phyloP scores from a whole-genome alignment of 2,329 filamentous ascomycete species.

The Stagonosporopsis cucurbitacearum region DNA sequence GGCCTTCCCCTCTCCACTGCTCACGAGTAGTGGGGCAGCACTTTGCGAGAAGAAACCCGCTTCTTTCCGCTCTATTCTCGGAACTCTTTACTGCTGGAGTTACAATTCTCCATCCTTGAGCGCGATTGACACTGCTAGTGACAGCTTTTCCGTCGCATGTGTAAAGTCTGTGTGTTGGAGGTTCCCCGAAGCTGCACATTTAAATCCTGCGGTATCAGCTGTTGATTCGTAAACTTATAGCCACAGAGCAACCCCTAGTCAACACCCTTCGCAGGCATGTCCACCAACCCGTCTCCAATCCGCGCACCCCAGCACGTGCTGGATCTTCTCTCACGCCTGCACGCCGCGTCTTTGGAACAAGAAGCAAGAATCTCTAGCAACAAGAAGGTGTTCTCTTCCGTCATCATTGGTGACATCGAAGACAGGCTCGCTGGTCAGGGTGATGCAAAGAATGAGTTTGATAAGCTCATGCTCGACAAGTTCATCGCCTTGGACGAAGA shows the following conservation, averaged over 20 bases:
- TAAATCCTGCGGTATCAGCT: neutral
- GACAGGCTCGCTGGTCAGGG: neutral
- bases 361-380: conserved; percentile 10
- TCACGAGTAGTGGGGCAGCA: too few relatives aligned
- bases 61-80: too few relatives aligned
- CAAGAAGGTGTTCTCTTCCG: conserved; percentile 3
- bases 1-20: too few relatives aligned
- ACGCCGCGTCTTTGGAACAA: conserved; percentile 11
- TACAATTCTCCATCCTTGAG: too few relatives aligned
- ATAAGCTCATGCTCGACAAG: conserved; percentile 49
- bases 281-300: neutral
- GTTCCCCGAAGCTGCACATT: neutral
- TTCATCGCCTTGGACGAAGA: conserved; percentile 67
- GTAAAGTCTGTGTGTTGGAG: too few relatives aligned
- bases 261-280: neutral
- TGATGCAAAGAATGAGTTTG: conserved; percentile 10
- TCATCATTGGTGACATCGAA: conserved; percentile 5
- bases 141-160: too few relatives aligned
- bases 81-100: too few relatives aligned
- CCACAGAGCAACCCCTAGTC: neutral
- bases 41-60: too few relatives aligned
- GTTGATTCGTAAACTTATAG: neutral
- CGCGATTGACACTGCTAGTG: too few relatives aligned
- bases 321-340: conserved; percentile 7
- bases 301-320: conserved; percentile 6